Conservation (phyloP, 148 eudicot species). For the Fagopyrum homotropicum region DNA sequence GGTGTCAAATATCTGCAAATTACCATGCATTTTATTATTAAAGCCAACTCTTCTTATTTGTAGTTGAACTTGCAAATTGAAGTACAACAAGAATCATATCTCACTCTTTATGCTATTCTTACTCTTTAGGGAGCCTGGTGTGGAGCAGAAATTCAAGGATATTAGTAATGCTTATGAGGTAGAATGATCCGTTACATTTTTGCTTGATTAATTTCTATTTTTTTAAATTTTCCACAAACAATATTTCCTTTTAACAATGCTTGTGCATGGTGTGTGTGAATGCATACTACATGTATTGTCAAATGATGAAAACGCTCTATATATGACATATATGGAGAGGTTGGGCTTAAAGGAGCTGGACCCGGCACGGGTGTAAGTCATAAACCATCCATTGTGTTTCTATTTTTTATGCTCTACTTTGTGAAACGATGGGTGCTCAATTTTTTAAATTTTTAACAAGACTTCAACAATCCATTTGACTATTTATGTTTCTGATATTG, state of each 20-base stretch:
- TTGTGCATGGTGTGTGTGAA: background rate
- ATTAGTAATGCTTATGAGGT: slow-evolving; percentile 99
- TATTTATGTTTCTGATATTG: no score
- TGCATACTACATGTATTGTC: slow-evolving; percentile 61
- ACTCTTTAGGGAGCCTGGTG: slow-evolving; percentile 80
- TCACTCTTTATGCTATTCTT: slow-evolving; percentile 13
- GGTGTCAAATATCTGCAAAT: background rate
- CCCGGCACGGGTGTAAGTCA: slow-evolving; percentile 82
- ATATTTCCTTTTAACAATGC: background rate
- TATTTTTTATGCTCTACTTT: background rate
- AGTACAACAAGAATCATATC: background rate
- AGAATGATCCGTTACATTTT: slow-evolving; percentile 5
- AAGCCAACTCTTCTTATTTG: slow-evolving; percentile 1
- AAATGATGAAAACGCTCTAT: slow-evolving; percentile 95
- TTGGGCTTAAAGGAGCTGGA: slow-evolving; percentile 91
- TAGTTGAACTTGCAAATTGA: slow-evolving; percentile 9
- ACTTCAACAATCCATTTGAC: no score
- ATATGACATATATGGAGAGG: slow-evolving; percentile 94
- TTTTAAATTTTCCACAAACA: background rate
- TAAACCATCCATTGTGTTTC: background rate
- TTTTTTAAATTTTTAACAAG: no score
- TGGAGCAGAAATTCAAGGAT: slow-evolving; percentile 88
- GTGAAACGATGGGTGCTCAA: background rate
- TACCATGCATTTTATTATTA: slow-evolving; percentile 3
- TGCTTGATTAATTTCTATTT: background rate